Base-by-base conservation (phyloP, 2,329 filamentous ascomycete species). In the Beauveria australis region DNA sequence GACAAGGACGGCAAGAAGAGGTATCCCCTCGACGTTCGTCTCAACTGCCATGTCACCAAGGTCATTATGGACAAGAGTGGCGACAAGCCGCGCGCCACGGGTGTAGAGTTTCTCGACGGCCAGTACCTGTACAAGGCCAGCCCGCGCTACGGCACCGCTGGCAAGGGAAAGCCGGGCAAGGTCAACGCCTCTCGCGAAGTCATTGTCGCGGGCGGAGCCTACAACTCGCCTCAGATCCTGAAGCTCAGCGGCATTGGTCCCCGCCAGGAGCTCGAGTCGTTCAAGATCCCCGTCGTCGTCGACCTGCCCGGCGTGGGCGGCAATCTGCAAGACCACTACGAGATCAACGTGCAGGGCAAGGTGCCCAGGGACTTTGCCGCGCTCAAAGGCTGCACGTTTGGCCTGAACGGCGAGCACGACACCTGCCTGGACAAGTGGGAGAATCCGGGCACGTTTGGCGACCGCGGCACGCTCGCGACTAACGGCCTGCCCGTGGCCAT, bases 241-340 rank as follows among this genome's bases (percentile, higher is more conserved):
- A 79, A 81, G 72, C 73, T 81, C 4, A 80, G 77, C 47, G 80
- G 81, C 1, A 61, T 76, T 40, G 80, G 80, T 0, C 79, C 79
- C 0, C 68, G 69, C 1, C 64, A 61, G 0, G 73, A 79, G 48
- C 70, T 82, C 1, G 63, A 72, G 18, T 67, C 69, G 53, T 70
- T 73, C 41, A 65, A 65, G 7, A 76, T 78, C 60, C 71, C 75
- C 2, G 74, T 84, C 12, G 62, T 84, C 40, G 71, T 72, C 2
- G 77, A 86, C 64, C 74, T 83, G 0, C 83, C 82, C 0, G 84
- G 82, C 41, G 83, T 88, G 3, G 85, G 84, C 16, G 77, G 73
- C 9, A 86, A 86, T 69, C 73, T 87, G 12, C 78, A 84, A 68
- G 83, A 87, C 66, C 80, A 81, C 61, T 81, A 81, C 67, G 81